Evolutionary conservation across 805 yeast species (phyloP).

Genomic region (Ogataea neopini): DNA sequence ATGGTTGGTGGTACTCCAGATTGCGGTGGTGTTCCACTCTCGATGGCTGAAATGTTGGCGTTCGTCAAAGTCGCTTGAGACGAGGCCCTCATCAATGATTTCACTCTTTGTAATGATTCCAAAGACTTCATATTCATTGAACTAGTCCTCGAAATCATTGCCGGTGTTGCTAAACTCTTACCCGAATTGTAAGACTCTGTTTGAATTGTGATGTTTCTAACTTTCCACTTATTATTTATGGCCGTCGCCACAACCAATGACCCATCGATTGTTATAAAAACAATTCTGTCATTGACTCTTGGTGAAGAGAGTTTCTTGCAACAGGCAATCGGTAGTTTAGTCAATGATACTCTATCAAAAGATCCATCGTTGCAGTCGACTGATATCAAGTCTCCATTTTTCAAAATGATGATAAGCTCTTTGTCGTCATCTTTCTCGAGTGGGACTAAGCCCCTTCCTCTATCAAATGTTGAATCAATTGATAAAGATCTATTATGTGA

Average conservation of each 20-base stretch:
- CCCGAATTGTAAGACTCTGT: slow-evolving; percentile 49
- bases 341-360: slow-evolving; percentile 35
- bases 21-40: not conserved
- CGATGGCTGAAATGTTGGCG: not conserved
- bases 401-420: slow-evolving; percentile 55
- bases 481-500: slow-evolving; percentile 29
- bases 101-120: slow-evolving; percentile 18
- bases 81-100: slow-evolving; percentile 11
- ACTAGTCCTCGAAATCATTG: slow-evolving; percentile 33
- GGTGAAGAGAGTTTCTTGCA: slow-evolving; percentile 66
- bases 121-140: slow-evolving; percentile 23
- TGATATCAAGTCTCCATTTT: slow-evolving; percentile 50
- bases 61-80: slow-evolving; percentile 16
- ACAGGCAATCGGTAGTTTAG: slow-evolving; percentile 41
- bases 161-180: slow-evolving; percentile 39
- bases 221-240: slow-evolving; percentile 66
- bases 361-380: slow-evolving; percentile 53
- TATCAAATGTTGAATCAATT: slow-evolving; percentile 35
- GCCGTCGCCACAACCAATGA: slow-evolving; percentile 62
- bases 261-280: slow-evolving; percentile 51
- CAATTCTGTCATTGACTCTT: slow-evolving; percentile 70
- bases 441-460: slow-evolving; percentile 29
- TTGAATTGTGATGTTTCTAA: slow-evolving; percentile 49
- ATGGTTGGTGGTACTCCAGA: not conserved
- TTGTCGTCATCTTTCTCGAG: slow-evolving; percentile 32